Evolutionary conservation across 805 yeast genomes (phyloP).

Genomic region (Candida silvicultrix): DNA sequence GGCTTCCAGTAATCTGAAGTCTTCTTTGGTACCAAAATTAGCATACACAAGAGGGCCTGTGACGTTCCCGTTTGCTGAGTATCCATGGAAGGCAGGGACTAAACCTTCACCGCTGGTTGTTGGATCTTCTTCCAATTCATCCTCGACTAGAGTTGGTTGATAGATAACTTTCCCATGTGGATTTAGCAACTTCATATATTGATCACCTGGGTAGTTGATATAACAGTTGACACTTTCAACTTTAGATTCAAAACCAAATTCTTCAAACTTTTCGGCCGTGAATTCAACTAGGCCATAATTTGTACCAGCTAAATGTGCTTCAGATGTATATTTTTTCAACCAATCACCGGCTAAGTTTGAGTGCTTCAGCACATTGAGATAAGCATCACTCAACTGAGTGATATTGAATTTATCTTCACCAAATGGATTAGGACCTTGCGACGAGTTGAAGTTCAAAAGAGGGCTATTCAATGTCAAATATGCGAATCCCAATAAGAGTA

Average conservation of each 20-base stretch:
- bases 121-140: conserved; percentile 44
- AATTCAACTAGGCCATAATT: conserved; percentile 45
- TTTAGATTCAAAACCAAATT: conserved; percentile 49
- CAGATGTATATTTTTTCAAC: conserved; percentile 44
- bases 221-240: conserved; percentile 57
- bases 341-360: conserved; percentile 42
- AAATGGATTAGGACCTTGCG: background rate
- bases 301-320: conserved; percentile 56
- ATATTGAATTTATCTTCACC: background rate
- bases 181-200: conserved; percentile 38
- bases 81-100: conserved; percentile 72
- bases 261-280: conserved; percentile 51
- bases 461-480: background rate
- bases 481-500: background rate
- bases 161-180: conserved; percentile 27
- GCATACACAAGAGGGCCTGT: conserved; percentile 62
- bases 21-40: conserved; percentile 61
- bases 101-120: conserved; percentile 35
- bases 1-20: conserved; percentile 41
- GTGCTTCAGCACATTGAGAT: conserved; percentile 18
- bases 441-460: background rate
- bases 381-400: conserved; percentile 12
- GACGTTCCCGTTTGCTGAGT: conserved; percentile 69
- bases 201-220: conserved; percentile 56
- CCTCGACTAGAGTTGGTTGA: conserved; percentile 49